Evolutionary conservation across 352 stramenopile species (phyloP), one percentile per base, ranked within the genome.

Genomic region (Phytophthora litchii): DNA sequence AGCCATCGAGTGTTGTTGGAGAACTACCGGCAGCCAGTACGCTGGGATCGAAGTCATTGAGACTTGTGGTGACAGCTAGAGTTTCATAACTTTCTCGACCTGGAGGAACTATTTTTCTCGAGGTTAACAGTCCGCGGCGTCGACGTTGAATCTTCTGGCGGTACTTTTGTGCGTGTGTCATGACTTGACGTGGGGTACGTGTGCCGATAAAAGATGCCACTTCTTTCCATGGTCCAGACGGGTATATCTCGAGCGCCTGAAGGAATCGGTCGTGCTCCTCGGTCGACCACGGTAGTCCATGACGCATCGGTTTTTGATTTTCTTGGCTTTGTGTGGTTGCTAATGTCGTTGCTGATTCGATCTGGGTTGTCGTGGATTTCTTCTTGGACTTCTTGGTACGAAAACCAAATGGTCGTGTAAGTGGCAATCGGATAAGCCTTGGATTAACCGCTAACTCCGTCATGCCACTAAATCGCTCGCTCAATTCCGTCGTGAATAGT

Each of bases 131-230:
- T 13, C 40, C 40, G 11, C 40, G 40, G 19, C 40, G 40, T 32
- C 42, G 42, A 5, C 42, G 42, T 14, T 35, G 23, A 20, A 49
- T 49, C 23, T 49, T 49, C 20, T 49, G 13, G 42, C 42, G 42
- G n/a, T 49, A 49, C n/a, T 49, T 49, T 21, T 49, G 42, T 3
- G 42, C 42, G 42, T 49, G 42, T 8, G 13, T 49, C 25, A 49
- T 49, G 23, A 25, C 25, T 14, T 49, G 42, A 13, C 42, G 42
- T 20, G 42, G 23, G 11, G 42, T 49, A 17, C 42, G 42, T 2
- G 66, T 74, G 12, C 48, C 37, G 11, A 64, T 19, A 20, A 43
- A 58, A 19, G n/a, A 12, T 2, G 55, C 55, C 14, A 64, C 37
- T 2, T 32, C 19, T 21, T 54, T 51, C 55, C 55, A 64, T 7